Evolutionary conservation across 768 basidiomycete genomes (phyloP).

Genomic region (Leccinum imitatum): DNA sequence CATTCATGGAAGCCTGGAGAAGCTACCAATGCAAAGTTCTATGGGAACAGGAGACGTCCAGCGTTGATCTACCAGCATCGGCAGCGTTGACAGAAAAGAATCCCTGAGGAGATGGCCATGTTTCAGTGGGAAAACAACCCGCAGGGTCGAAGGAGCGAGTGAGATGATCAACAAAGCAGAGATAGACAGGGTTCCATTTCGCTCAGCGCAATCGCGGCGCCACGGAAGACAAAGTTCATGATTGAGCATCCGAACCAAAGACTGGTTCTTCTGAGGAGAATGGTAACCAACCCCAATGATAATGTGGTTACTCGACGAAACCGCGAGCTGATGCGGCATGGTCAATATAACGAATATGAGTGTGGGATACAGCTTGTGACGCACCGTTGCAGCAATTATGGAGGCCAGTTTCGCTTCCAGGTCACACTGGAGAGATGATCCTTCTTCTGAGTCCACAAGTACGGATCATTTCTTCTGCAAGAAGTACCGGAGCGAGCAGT

Average conservation of each 20-base stretch:
- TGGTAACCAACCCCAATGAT: constrained; percentile 62
- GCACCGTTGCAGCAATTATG: constrained; percentile 48
- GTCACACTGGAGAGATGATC: constrained; percentile 45
- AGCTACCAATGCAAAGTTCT: constrained; percentile 57
- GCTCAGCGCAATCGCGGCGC: constrained; percentile 53
- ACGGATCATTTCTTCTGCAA: constrained; percentile 14
- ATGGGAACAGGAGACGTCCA: constrained; percentile 48
- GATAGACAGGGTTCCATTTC: constrained; percentile 44
- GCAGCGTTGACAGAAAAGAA: constrained; percentile 63
- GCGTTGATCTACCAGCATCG: constrained; percentile 49
- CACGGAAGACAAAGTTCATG: constrained; percentile 56
- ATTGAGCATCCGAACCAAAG: constrained; percentile 41
- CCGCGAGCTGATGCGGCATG: constrained; percentile 37
- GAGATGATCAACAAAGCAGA: constrained; percentile 56
- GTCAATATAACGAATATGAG: neutral
- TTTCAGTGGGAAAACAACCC: constrained; percentile 53
- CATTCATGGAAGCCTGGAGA: neutral
- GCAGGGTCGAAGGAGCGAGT: constrained; percentile 68
- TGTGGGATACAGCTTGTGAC: constrained; percentile 5
- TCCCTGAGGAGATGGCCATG: constrained; percentile 59
- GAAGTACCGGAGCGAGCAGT: neutral
- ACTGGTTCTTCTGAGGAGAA: constrained; percentile 52
- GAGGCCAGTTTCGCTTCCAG: constrained; percentile 53
- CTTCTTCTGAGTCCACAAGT: constrained; percentile 35
- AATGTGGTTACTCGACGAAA: constrained; percentile 54